Conservation (phyloP, 129 eudicot genomes). For the Dittrichia graveolens region DNA sequence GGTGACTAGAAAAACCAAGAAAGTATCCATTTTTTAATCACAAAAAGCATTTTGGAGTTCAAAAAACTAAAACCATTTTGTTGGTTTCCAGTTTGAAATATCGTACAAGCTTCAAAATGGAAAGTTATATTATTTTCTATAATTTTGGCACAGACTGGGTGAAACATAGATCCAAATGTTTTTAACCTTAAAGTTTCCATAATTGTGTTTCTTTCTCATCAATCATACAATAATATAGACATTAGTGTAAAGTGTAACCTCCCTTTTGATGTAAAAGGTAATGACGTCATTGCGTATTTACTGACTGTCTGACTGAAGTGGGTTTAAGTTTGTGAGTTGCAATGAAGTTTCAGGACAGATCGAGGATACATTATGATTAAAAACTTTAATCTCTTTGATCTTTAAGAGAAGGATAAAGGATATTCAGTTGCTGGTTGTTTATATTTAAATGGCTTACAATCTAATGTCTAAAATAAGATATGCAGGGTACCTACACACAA, state of each 20-base stretch:
- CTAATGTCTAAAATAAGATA: too few species aligned
- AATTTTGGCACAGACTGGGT: constrained; percentile 13
- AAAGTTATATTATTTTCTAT: background rate
- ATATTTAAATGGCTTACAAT: too few species aligned
- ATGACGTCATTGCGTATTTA: constrained; percentile 5
- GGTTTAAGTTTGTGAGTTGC: constrained; percentile 9
- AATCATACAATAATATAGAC: background rate
- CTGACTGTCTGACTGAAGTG: background rate
- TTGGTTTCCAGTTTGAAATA: constrained; percentile 14
- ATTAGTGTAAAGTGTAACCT: background rate
- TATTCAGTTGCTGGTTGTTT: too few species aligned
- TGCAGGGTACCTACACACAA: too few species aligned
- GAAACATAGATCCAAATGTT: background rate
- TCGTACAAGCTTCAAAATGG: background rate
- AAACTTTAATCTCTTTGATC: too few species aligned
- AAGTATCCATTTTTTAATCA: constrained; percentile 6
- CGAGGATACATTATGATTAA: too few species aligned
- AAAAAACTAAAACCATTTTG: constrained; percentile 13
- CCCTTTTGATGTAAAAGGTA: background rate
- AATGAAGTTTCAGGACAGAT: background rate
- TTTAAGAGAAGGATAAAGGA: too few species aligned
- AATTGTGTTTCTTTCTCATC: background rate
- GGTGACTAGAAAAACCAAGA: constrained; percentile 13
- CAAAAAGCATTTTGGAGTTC: background rate
- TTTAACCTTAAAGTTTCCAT: constrained; percentile 6